Percentiles rank a stretch among this genome's conserved stretches.
phyloP scores from a whole-genome alignment of 495 filamentous ascomycete species.

The Corynascus novoguineensis region DNA sequence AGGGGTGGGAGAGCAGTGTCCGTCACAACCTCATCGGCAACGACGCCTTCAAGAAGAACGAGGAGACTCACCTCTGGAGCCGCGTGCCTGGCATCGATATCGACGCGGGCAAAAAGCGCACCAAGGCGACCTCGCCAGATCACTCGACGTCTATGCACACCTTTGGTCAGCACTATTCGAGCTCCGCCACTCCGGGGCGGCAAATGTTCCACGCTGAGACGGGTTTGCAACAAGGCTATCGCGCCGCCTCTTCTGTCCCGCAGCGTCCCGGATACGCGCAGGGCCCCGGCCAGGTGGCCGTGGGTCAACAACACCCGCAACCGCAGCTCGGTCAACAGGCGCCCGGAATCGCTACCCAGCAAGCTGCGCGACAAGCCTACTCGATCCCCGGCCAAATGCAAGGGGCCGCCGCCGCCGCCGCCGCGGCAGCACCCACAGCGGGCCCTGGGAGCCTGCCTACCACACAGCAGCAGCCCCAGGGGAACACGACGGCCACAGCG shows the following conservation, averaged over 20 bases:
- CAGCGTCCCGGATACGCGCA: constrained; percentile 19
- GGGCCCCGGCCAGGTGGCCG: constrained; percentile 23
- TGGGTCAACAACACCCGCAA: constrained; percentile 25
- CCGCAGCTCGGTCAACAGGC: constrained; percentile 22
- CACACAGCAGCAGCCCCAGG: constrained; percentile 30
- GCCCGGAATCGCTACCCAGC: constrained; percentile 19
- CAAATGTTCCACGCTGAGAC: constrained; percentile 29
- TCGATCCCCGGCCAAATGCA: constrained; percentile 27
- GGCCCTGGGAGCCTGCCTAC: constrained; percentile 27
- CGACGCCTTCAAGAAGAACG: constrained; percentile 78
- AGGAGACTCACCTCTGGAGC: constrained; percentile 48
- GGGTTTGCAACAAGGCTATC: constrained; percentile 23
- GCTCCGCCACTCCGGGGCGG: constrained; percentile 23
- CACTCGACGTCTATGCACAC: constrained; percentile 26
- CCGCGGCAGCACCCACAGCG: constrained; percentile 30
- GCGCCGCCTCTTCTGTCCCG: constrained; percentile 23
- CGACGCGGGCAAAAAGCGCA: constrained; percentile 47
- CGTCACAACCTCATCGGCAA: constrained; percentile 92
- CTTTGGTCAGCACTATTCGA: constrained; percentile 24
- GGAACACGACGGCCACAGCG: constrained; percentile 30
- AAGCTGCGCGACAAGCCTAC: constrained; percentile 29
- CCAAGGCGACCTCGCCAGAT: constrained; percentile 43
- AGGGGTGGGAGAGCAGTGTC: constrained; percentile 95
- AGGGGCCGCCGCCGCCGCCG: too few species aligned
- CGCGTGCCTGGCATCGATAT: constrained; percentile 47